Conservation (phyloP, 176 grass and related monocot genomes). For the Melocanna baccifera region DNA sequence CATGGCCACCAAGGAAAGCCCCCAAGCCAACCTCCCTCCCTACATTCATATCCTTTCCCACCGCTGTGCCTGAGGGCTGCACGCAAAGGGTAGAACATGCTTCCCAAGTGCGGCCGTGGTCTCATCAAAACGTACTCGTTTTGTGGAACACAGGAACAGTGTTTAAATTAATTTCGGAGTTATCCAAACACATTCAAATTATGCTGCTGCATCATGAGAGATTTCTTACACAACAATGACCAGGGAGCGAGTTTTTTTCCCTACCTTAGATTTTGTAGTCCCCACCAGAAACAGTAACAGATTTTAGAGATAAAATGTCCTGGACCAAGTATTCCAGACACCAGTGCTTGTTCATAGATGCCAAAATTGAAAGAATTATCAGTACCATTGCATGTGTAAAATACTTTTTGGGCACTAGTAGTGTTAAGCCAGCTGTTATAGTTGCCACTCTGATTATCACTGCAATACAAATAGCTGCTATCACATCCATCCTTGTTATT, state of each 20-base stretch:
- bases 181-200: neutral
- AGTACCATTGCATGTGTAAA: slow-evolving; percentile 19
- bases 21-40: neutral
- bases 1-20: neutral
- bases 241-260: neutral
- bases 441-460: neutral
- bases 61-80: neutral
- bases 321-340: slow-evolving; percentile 55
- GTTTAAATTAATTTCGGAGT: neutral
- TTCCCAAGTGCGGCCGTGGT: neutral
- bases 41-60: neutral
- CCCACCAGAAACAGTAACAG: slow-evolving; percentile 98
- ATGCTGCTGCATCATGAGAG: neutral
- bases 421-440: slow-evolving; percentile 40
- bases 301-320: slow-evolving; percentile 69
- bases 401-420: neutral
- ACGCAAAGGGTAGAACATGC: neutral
- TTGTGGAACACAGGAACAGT: neutral
- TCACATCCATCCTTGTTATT: neutral
- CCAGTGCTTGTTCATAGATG: slow-evolving; percentile 55
- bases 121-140: neutral
- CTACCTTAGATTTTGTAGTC: slow-evolving; percentile 83
- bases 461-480: slow-evolving; percentile 62
- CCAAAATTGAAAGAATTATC: slow-evolving; percentile 13
- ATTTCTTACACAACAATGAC: neutral